Base-by-base conservation (phyloP, 129 eudicot genomes). In the Artemisia tridentata region DNA sequence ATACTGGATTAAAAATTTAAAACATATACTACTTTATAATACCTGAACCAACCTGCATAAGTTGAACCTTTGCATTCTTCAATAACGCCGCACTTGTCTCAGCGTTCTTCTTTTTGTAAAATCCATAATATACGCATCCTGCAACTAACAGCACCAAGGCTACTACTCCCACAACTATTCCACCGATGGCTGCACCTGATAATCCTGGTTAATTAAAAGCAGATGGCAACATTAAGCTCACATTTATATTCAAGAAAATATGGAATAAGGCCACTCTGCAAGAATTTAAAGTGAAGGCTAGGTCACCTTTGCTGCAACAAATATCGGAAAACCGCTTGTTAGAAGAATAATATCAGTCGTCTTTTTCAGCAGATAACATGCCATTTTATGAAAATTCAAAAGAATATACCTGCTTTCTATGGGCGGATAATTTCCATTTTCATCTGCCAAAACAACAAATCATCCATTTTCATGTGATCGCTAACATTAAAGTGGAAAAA, bases 401-500 rank as follows among this genome's bases (percentile, higher is more conserved):
- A 80, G 21, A 29, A 49, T 51, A 17, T 47, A 82, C 90, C 91
- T 86, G 76, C 63, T 62, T 16, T 12, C 56, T 68, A 87, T 17
- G 74, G 90, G 83, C 19, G 51, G 92, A 81, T 72, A 89, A 19
- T 12, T 85, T 68, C 90, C 98, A 76, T 64, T 77, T 70, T 34
- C 31, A 86, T 89, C 98, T 92, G 96, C 75, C 61, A 60, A 74
- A 61, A 62, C n/a, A n/a, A n/a, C n/a, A n/a, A n/a, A n/a, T n/a
- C 34, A 54, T 65, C 79, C 34, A 72, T 12, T 61, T 59, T 12
- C 14, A 50, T 19, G 56, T 72, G 52, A 20, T 20, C 11, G 57
- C 67, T 25, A 25, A 14, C 20, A 18, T 20, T 34, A 54, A 51
- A 53, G 20, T 3, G 49, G 3, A 43, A 43, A 11, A 60, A 41